Evolutionary conservation across 768 basidiomycete genomes (phyloP), one percentile per base, ranked within the genome.

Genomic region (Russula ochroleuca): DNA sequence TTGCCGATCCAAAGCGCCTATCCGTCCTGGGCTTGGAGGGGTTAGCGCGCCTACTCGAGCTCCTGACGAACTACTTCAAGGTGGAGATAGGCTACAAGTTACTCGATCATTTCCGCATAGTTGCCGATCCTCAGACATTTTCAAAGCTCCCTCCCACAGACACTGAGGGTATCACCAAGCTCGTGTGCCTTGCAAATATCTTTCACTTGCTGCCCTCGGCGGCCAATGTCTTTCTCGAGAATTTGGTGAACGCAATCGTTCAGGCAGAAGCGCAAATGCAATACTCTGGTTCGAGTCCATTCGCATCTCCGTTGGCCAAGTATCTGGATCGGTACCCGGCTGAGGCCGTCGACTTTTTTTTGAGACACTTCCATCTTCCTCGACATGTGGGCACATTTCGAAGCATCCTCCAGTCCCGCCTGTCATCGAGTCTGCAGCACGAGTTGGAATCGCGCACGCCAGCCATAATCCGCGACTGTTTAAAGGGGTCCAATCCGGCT

Each of bases 51-150:
- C 82, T 99, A 54, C 79, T 99, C 54, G 94, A 97, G 73, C 82
- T 99, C 8, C 77, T 99, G 60, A 97, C 94, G 43, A 98, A 98
- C 73, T 98, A 99, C 76, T 99, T 99, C 85, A 98, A 98, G 74
- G 96, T 99, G 19, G 97, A 99, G 77, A 98, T 99, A 64, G 97
- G 97, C 0, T 85, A 92, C 74, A 99, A 99, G 75, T 84, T 99
- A 8, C 80, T 99, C 23, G 97, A 98, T 70, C 97, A 99, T 73
- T 98, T 96, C 77, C 87, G 88, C 48, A 85, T 89, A 41, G 88
- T 99, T 23, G 92, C 96, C 28, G 94, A 96, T 70, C 88, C 92
- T 15, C 86, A 87, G 67, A 87, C 84, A 52, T 89, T 94, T 0
- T 86, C 93, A 0, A 84, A 85, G 62, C 80, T 90, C 5, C 91